These are phyloP conservation scores for Solanum gandarillasii DNA, from an alignment of 257 asterid species.

Conservation along the genomic window DNA sequence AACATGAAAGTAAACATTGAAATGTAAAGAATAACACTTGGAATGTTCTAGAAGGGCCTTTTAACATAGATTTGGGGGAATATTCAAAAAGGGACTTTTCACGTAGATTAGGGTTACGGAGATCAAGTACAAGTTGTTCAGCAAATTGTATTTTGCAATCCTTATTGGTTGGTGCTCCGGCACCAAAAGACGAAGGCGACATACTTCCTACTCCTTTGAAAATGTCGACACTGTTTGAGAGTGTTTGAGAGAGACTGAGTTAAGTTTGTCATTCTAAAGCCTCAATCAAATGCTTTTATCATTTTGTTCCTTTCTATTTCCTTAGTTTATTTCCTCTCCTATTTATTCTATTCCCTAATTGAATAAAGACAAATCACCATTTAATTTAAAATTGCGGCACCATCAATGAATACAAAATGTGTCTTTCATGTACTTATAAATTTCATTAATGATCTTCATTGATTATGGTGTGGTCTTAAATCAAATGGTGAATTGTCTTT, in stretches of 20 bases:
- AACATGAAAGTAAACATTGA: not conserved
- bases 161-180: slow-evolving; percentile 17
- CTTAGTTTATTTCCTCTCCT: not conserved
- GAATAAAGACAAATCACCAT: not conserved
- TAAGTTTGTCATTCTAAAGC: slow-evolving; percentile 20
- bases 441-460: not conserved
- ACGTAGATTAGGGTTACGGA: not conserved
- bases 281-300: not conserved
- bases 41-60: slow-evolving; percentile 14
- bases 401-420: not conserved
- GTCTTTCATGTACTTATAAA: not conserved
- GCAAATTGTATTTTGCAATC: slow-evolving; percentile 65
- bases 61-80: not conserved
- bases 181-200: not conserved
- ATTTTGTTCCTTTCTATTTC: not conserved
- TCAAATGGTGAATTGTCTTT: not conserved
- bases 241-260: slow-evolving; percentile 24
- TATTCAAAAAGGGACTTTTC: slow-evolving; percentile 14
- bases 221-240: slow-evolving; percentile 1
- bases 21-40: not conserved
- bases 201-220: not conserved
- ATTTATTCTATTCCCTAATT: not conserved
- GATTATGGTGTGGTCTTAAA: not conserved
- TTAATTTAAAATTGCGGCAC: not conserved
- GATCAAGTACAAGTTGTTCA: slow-evolving; percentile 12